These are phyloP conservation scores for Paraphaeosphaeria minitans DNA, from an alignment of 2,329 filamentous ascomycete genomes.

Conservation along the genomic window DNA sequence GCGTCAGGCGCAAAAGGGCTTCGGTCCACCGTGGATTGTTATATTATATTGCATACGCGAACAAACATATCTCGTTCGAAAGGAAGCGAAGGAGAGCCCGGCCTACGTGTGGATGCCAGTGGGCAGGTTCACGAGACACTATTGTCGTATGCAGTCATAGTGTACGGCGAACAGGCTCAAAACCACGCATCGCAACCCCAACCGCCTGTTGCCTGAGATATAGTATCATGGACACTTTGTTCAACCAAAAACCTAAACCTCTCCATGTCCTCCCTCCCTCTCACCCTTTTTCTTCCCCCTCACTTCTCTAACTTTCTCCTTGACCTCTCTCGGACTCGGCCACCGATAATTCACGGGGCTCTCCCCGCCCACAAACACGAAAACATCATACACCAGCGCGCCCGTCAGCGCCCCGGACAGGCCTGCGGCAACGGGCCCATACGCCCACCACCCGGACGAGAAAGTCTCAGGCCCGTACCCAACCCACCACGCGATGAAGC, in stretches of 20 bases:
- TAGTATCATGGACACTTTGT: too few species aligned
- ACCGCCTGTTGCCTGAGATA: too few species aligned
- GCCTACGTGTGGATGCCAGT: neutral
- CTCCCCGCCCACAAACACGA: slow-evolving; percentile 40
- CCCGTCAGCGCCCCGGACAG: slow-evolving; percentile 34
- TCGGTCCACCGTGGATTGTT: neutral
- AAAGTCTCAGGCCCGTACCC: slow-evolving; percentile 64
- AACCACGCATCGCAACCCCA: too few species aligned
- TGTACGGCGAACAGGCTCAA: too few species aligned
- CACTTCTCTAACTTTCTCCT: slow-evolving; percentile 17
- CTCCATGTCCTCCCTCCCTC: slow-evolving; percentile 26
- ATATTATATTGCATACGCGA: slow-evolving; percentile 9
- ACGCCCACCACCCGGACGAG: slow-evolving; percentile 33
- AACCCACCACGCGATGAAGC: slow-evolving; percentile 69
- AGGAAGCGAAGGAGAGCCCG: neutral
- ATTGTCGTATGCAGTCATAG: too few species aligned
- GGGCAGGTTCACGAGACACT: too few species aligned
- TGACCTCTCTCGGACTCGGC: slow-evolving; percentile 31
- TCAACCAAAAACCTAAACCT: slow-evolving; percentile 10
- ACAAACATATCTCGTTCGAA: neutral
- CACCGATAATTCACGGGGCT: slow-evolving; percentile 38
- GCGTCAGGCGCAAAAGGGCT: slow-evolving; percentile 12
- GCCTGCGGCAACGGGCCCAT: slow-evolving; percentile 32
- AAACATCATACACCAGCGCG: slow-evolving; percentile 36
- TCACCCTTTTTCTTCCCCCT: slow-evolving; percentile 22